Conservation (phyloP, 208 protist species). For the Trypanosoma cruzi region DNA sequence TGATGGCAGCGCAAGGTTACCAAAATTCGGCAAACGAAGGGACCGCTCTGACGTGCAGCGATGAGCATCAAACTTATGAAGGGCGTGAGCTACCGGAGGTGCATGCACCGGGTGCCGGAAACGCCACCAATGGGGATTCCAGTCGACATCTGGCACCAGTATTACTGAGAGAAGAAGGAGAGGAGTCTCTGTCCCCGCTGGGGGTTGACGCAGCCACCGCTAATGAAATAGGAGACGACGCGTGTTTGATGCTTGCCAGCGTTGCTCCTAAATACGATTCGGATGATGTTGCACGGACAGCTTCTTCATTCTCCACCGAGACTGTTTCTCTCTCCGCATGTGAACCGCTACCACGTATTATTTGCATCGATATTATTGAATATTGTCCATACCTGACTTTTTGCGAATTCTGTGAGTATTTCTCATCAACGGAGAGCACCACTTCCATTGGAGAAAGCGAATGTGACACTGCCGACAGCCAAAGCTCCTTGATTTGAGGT, state of each 20-base stretch:
- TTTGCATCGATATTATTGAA: not conserved
- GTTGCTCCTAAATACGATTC: not conserved
- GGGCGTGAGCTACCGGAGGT: not conserved
- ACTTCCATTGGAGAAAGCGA: not conserved
- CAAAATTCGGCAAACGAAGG: not conserved
- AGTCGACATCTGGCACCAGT: not conserved
- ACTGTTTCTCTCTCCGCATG: not conserved
- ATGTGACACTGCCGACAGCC: not conserved
- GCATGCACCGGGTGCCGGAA: not conserved
- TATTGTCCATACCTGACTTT: not conserved
- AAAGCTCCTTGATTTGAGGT: not conserved
- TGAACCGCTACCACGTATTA: not conserved
- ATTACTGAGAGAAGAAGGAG: not conserved
- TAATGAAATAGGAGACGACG: not conserved
- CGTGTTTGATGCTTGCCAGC: not conserved
- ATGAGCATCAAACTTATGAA: not conserved
- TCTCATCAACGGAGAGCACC: not conserved
- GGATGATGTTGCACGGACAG: not conserved
- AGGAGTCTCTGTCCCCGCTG: not conserved
- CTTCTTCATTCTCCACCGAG: not conserved
- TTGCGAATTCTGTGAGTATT: not conserved
- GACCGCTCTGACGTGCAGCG: not conserved
- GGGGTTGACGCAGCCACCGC: not conserved
- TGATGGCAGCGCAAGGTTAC: not conserved
- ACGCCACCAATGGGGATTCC: not conserved